Percentiles rank a stretch among this genome's conserved stretches.
Evolutionary conservation across 2,329 filamentous ascomycete genomes (phyloP).

Genomic region (Decorospora gaudefroyi): DNA sequence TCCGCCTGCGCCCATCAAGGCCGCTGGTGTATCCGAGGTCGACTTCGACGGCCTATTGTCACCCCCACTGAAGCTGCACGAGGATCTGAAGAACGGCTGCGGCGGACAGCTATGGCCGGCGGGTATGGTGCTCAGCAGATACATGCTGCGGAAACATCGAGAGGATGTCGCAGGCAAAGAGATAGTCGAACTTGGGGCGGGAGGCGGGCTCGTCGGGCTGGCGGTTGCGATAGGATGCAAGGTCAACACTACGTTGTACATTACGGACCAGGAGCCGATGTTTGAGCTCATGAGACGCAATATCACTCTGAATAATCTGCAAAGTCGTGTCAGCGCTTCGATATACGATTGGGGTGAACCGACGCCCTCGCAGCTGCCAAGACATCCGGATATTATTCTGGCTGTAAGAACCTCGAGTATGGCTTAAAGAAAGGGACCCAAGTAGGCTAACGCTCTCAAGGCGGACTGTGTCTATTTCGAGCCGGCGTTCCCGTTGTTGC

Average conservation of each 20-base stretch:
- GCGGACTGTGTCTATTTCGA: constrained; percentile 77
- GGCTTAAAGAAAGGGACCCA: too few species aligned
- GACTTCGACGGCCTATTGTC: constrained; percentile 75
- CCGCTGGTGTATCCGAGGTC: constrained; percentile 57
- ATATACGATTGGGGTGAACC: constrained; percentile 76
- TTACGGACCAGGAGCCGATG: constrained; percentile 91
- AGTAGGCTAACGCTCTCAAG: too few species aligned
- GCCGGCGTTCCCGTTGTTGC: constrained; percentile 85
- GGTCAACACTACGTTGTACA: constrained; percentile 65
- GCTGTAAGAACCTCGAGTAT: too few species aligned
- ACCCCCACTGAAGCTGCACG: constrained; percentile 73
- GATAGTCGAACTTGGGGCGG: constrained; percentile 91
- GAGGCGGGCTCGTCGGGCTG: constrained; percentile 80
- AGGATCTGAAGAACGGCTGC: constrained; percentile 85
- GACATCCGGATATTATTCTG: constrained; percentile 78
- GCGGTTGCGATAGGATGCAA: constrained; percentile 62
- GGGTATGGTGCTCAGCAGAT: constrained; percentile 83
- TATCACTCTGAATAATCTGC: constrained; percentile 76
- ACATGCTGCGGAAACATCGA: constrained; percentile 76
- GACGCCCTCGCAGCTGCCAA: constrained; percentile 49
- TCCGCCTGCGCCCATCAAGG: constrained; percentile 57
- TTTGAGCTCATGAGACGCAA: constrained; percentile 83
- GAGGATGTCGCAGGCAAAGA: constrained; percentile 66
- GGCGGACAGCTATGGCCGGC: constrained; percentile 95
- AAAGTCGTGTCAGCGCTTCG: constrained; percentile 64